A percentile compares a stretch with the other conserved stretches of the same genome.
Evolutionary conservation across 2,329 filamentous ascomycete species (phyloP).

Genomic region (Sclerotinia minor): DNA sequence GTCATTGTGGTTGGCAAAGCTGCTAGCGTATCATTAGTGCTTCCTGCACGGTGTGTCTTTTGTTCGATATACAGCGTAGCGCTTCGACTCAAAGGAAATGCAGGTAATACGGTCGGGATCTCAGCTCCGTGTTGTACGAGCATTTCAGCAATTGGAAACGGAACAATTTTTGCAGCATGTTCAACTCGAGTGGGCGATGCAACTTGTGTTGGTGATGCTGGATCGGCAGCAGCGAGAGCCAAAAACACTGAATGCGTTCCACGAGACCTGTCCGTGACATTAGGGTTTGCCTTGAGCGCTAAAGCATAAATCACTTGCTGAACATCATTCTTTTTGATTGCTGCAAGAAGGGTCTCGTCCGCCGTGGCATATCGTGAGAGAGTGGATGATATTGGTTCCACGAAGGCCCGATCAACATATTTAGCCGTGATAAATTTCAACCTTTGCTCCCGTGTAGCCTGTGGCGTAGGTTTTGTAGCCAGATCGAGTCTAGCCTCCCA

Average conservation of each 20-base stretch:
- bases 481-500: constrained; percentile 87
- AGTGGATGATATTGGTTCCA: constrained; percentile 74
- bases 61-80: constrained; percentile 85
- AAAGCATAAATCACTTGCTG: constrained; percentile 89
- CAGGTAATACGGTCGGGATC: constrained; percentile 71
- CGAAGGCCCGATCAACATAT: constrained; percentile 81
- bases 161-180: constrained; percentile 51
- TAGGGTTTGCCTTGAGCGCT: constrained; percentile 82
- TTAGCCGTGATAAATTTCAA: constrained; percentile 95
- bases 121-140: constrained; percentile 92
- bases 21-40: constrained; percentile 56
- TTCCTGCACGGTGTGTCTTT: constrained; percentile 56
- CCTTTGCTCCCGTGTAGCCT: constrained; percentile 83
- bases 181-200: constrained; percentile 47
- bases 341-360: constrained; percentile 86
- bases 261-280: constrained; percentile 79
- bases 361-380: constrained; percentile 74
- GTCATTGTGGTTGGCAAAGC: constrained; percentile 57
- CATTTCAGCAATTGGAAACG: constrained; percentile 89
- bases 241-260: constrained; percentile 88
- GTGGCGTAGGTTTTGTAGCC: constrained; percentile 67
- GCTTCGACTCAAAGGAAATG: constrained; percentile 78
- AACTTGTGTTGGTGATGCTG: constrained; percentile 67
- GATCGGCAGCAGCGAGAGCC: constrained; percentile 88
- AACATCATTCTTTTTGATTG: constrained; percentile 95